phyloP scores from a whole-genome alignment of 2,329 filamentous ascomycete species.

The Diaporthe australafricana region DNA sequence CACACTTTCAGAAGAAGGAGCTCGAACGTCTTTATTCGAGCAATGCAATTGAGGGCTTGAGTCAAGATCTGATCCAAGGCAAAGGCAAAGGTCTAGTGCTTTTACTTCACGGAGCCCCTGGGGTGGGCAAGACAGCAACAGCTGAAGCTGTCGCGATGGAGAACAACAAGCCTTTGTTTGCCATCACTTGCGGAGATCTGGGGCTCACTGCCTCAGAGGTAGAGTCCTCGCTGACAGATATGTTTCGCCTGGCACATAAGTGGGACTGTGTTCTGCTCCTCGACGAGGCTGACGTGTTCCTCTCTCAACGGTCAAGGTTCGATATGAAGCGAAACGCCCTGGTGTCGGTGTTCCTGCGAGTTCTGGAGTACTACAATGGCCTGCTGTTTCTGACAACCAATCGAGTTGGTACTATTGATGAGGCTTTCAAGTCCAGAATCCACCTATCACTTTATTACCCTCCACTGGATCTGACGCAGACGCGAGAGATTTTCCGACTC shows the following conservation, averaged over 20 bases:
- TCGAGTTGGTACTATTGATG: constrained; percentile 49
- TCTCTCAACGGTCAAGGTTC: constrained; percentile 39
- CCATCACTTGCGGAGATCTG: constrained; percentile 45
- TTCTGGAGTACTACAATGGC: constrained; percentile 50
- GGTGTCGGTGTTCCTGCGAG: constrained; percentile 49
- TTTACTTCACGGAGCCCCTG: constrained; percentile 48
- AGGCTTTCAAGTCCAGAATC: constrained; percentile 51
- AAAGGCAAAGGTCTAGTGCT: constrained; percentile 51
- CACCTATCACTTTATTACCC: constrained; percentile 49
- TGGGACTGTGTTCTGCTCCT: constrained; percentile 46
- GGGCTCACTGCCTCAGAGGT: constrained; percentile 40
- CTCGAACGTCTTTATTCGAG: background rate
- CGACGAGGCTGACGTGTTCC: constrained; percentile 46
- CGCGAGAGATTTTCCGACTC: constrained; percentile 46
- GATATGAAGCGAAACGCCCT: constrained; percentile 44
- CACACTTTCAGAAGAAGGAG: constrained; percentile 3
- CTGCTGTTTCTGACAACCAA: constrained; percentile 52
- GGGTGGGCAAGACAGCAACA: constrained; percentile 26
- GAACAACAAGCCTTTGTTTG: constrained; percentile 41
- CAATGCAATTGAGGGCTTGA: background rate
- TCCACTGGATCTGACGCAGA: constrained; percentile 40
- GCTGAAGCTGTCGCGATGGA: constrained; percentile 20
- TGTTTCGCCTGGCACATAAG: constrained; percentile 41
- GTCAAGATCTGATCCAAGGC: constrained; percentile 36
- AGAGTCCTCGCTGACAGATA: constrained; percentile 39